Base-by-base conservation (phyloP, 768 basidiomycete genomes). In the Trametes cingulata region DNA sequence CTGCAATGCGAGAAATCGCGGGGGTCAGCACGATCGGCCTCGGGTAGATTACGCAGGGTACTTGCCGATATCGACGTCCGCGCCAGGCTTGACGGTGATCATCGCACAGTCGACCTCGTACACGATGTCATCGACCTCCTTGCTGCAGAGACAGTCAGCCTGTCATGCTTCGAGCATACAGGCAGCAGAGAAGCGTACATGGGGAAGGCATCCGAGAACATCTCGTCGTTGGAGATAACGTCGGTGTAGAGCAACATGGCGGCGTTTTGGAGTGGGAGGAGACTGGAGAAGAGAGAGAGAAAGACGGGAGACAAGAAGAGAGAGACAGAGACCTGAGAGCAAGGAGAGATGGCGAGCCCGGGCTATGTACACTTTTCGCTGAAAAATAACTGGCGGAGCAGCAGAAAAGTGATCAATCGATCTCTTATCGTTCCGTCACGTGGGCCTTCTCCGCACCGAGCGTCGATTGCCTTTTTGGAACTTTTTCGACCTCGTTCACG, bases 131-230 rank as follows among this genome's bases (percentile, higher is more conserved):
- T 93, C 90, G 65, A 96, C 74, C 41, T 71, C 41, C 80, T 93
- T 94, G 67, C 93, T 95, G 71, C 35, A 60, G 35, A 15, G 13
- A 25, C 15, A 6, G 51, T 62, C 33, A 60, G 58, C 24, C 19
- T 22, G 27, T 14, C 17, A 36, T 35, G 20, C 40, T 22, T 39
- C 48, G 37, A 42, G 19, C 14, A 41, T 25, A 10, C 14, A 46
- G 17, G 15, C 24, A 35, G 41, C 9, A 60, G 29, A 15, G 29
- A 20, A 22, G 79, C 88, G 61, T 68, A 95, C 94, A 89, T 17
- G 19, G 87, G 86, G 81, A 88, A 98, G 65, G 94, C 94, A 79
- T 96, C 94, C 25, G 93, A 94, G 82, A 91, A 85, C 83, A 98
- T 90, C 80, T 98, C 95, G 71, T 96, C 93, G 45, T 74, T 84